Base-by-base conservation (phyloP, 495 filamentous ascomycete species). In the Penicillium cosmopolitanum region DNA sequence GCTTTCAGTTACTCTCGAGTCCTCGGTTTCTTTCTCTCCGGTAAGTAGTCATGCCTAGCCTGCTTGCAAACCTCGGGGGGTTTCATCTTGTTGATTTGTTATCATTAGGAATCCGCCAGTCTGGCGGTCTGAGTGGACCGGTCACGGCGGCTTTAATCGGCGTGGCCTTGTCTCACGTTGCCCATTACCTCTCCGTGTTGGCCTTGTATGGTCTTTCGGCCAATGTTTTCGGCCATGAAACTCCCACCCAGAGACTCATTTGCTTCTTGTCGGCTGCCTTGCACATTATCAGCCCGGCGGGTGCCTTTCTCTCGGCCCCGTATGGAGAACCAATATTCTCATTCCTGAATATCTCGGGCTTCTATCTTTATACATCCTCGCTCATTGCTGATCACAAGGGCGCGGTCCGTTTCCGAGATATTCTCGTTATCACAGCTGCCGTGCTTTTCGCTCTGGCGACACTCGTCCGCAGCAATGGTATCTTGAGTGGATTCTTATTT, bases 271-370 rank as follows among this genome's bases (percentile, higher is more conserved):
- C 89, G 28, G 86, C 91, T 6, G 68, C 82, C 11, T 76, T 98
- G 35, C 91, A 97, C 69, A 84, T 96, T 43, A 65, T 98, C 21
- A 91, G 86, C 4, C 95, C 96, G 0, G 95, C 91, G 8, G 94
- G 93, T 10, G 73, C 96, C 2, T 97, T 98, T 67, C 84, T 98
- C 28, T 92, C 89, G 0, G 90, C 93, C 1, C 95, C 96, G 0
- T 95, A 92, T 65, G 82, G 84, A 19, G 96, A 98, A 73, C 85
- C 89, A 50, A 68, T 88, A 1, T 97, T 91, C 68, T 86, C 94
- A 1, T 77, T 95, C 8, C 73, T 97, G 31, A 88, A 88, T 48
- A 90, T 98, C 60, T 48, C 73, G 3, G 96, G 93, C 7, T 85
- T 80, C 58, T 84, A 90, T 36, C 65, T 90, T 59, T 94, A 93